Percentiles rank a stretch among this genome's conserved stretches.
phyloP scores from a whole-genome alignment of 2,329 filamentous ascomycete species.

The Esteya vermicola region DNA sequence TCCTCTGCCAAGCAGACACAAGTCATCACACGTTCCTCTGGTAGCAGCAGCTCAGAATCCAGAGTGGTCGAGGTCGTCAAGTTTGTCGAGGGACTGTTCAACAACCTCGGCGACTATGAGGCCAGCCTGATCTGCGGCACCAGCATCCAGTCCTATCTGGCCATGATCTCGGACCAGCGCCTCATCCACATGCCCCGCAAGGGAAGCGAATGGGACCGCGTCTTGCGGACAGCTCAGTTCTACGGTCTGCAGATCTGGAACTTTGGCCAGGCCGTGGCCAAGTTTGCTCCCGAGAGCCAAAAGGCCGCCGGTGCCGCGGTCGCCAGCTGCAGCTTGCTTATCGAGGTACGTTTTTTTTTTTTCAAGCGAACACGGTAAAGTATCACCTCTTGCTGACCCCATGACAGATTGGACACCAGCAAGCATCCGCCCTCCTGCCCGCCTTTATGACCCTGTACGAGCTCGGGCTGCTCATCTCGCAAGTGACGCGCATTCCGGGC shows the following conservation, averaged over 20 bases:
- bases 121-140: slow-evolving; percentile 13
- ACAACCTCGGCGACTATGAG: slow-evolving; percentile 15
- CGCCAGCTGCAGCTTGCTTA: slow-evolving; percentile 22
- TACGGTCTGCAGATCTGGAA: slow-evolving; percentile 24
- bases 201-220: slow-evolving; percentile 26
- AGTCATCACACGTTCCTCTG: too few species aligned
- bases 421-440: slow-evolving; percentile 22
- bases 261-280: slow-evolving; percentile 19
- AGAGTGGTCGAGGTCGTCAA: too few species aligned
- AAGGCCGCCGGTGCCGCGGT: slow-evolving; percentile 18
- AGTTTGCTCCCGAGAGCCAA: slow-evolving; percentile 14
- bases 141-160: slow-evolving; percentile 19
- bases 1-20: too few species aligned
- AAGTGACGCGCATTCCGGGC: slow-evolving; percentile 21
- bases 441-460: slow-evolving; percentile 25
- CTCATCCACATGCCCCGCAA: slow-evolving; percentile 24
- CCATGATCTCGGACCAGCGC: slow-evolving; percentile 23
- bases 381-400: neutral
- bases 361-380: too few species aligned
- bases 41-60: too few species aligned
- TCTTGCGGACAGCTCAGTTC: slow-evolving; percentile 24
- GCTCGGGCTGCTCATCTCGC: slow-evolving; percentile 21
- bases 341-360: slow-evolving; percentile 24
- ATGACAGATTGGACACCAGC: slow-evolving; percentile 22
- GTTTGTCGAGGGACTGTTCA: slow-evolving; percentile 9